Evolutionary conservation across 768 basidiomycete genomes (phyloP), one percentile per base, ranked within the genome.

Genomic region (Leccinum uliginosum): DNA sequence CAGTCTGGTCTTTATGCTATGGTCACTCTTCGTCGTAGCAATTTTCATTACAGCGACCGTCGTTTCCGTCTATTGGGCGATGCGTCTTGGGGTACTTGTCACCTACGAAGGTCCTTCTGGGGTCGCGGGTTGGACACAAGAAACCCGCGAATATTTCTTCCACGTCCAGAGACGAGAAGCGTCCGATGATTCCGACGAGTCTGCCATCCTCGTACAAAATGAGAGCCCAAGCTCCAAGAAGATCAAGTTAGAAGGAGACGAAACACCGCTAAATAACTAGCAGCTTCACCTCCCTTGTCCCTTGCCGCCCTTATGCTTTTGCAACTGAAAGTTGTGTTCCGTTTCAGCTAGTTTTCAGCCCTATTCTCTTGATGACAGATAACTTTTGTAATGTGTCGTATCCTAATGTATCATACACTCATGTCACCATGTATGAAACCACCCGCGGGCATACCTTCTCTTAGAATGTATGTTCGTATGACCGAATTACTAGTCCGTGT

Each of bases 1-100:
- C 9, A 61, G 74, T 54, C 66, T 78, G 27, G 59, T 73, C 15
- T 62, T 72, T 24, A 60, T 62, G 27, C 59, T 78, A 3, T 64
- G 72, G 56, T 67, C 66, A 17, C 67, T 72, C 7, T 62, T 75
- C 50, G 55, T 73, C 24, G 67, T 67, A 14, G 71, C 78, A 17
- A 59, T 68, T 52, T 68, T 74, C 63, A 55, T 71, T 29, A 76
- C 78, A 26, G 55, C 65, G 17, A 52, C 66, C 35, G 56, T 65
- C 38, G 51, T 73, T 34, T 65, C 59, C 45, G 59, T 66, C 45
- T 79, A 77, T 59, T 62, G 73, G 27, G 57, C 63, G 14, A 65
- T 61, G 44, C 73, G 74, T 50, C 70, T 79, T 40, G 63, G 73
- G 8, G 60, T 67, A 50, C 69, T 74, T 19, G 61, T 78, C 32